Percentiles rank a stretch among this genome's conserved stretches.
phyloP scores from a whole-genome alignment of 2,329 filamentous ascomycete genomes.

The Fusarium nematophilum region DNA sequence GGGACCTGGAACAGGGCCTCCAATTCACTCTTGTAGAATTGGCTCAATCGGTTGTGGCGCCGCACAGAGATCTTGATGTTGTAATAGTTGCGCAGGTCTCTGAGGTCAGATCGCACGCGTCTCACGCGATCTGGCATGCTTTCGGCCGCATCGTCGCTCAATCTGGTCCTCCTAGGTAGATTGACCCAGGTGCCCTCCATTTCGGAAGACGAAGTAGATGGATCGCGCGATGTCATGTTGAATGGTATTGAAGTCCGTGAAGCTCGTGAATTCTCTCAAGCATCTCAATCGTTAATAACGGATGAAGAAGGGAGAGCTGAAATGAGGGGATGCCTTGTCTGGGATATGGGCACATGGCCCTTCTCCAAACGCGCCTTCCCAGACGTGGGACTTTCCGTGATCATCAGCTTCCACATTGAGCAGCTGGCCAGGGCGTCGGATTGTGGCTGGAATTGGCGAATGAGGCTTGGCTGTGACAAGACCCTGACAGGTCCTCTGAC shows the following conservation, averaged over 20 bases:
- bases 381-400: constrained; percentile 5
- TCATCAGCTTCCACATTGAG: constrained; percentile 7
- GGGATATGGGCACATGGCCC: constrained; percentile 12
- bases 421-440: not conserved
- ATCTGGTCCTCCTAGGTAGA: not conserved
- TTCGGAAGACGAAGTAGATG: constrained; percentile 11
- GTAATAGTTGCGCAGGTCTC: constrained; percentile 61
- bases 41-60: constrained; percentile 52
- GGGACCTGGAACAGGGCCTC: constrained; percentile 38
- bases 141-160: constrained; percentile 33
- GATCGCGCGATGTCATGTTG: constrained; percentile 12
- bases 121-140: constrained; percentile 56
- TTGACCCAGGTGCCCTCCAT: constrained; percentile 23
- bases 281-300: too few species aligned
- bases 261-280: too few species aligned
- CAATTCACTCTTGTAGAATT: constrained; percentile 57
- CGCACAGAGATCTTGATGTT: constrained; percentile 58
- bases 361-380: constrained; percentile 7
- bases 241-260: not conserved
- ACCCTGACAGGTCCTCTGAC: too few species aligned
- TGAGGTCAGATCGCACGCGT: constrained; percentile 57
- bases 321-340: constrained; percentile 19
- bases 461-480: not conserved
- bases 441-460: constrained; percentile 4
- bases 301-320: not conserved